Evolutionary conservation across 2,329 filamentous ascomycete genomes (phyloP).

Genomic region (Fusarium veterinarium): DNA sequence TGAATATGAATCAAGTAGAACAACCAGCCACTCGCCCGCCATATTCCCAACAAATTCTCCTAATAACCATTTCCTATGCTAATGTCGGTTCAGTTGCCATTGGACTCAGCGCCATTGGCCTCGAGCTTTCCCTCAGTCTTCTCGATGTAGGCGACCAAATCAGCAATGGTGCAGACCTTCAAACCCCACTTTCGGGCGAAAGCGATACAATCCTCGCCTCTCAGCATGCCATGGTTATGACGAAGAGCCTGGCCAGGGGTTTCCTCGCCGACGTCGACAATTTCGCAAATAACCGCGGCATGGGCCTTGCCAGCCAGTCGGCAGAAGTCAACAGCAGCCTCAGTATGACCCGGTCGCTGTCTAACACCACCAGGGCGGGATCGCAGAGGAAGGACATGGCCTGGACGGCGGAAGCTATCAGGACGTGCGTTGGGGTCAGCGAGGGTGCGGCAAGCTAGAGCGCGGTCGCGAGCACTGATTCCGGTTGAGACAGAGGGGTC

Average conservation of each 20-base stretch:
- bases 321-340: slow-evolving; percentile 93
- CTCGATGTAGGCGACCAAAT: slow-evolving; percentile 83
- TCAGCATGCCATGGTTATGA: slow-evolving; percentile 85
- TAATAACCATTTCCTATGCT: background rate
- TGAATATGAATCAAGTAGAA: slow-evolving; percentile 6
- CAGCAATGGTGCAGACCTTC: slow-evolving; percentile 95
- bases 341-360: slow-evolving; percentile 86
- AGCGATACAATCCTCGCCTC: slow-evolving; percentile 84
- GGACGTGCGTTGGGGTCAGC: slow-evolving; percentile 71
- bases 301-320: slow-evolving; percentile 80
- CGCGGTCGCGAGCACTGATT: slow-evolving; percentile 89
- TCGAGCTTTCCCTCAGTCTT: slow-evolving; percentile 74
- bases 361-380: slow-evolving; percentile 84
- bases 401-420: slow-evolving; percentile 79
- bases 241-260: slow-evolving; percentile 75
- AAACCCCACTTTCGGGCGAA: slow-evolving; percentile 92
- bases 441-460: slow-evolving; percentile 81
- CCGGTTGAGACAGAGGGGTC: slow-evolving; percentile 83
- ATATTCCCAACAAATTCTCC: slow-evolving; percentile 1
- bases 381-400: slow-evolving; percentile 89
- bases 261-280: slow-evolving; percentile 86
- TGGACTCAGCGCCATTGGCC: slow-evolving; percentile 48
- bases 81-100: slow-evolving; percentile 31
- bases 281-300: slow-evolving; percentile 88
- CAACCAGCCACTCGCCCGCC: background rate